Conservation (phyloP, 73 alveolate species). For the Diophrys appendiculata region DNA sequence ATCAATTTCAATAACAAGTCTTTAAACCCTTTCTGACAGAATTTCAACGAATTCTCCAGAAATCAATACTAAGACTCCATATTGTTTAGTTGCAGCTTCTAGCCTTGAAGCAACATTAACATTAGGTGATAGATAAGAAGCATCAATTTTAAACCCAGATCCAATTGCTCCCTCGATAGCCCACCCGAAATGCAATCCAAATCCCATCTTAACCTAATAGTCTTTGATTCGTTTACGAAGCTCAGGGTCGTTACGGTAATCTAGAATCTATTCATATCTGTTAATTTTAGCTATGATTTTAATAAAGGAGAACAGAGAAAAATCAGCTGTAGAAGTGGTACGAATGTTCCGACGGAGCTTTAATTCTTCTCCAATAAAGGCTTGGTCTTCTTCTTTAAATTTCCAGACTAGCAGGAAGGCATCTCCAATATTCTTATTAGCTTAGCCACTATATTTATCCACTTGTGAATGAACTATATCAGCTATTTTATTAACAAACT, state of each 20-base stretch:
- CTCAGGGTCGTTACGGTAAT: constrained; percentile 76
- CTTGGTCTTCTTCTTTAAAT: constrained; percentile 60
- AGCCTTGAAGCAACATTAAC: constrained; percentile 85
- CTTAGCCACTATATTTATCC: constrained; percentile 89
- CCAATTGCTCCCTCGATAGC: constrained; percentile 97
- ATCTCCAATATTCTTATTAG: constrained; percentile 94
- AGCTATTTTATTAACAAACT: constrained; percentile 89
- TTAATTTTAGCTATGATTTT: constrained; percentile 88
- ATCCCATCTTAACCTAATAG: constrained; percentile 84
- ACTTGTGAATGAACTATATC: constrained; percentile 82
- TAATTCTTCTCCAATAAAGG: constrained; percentile 14
- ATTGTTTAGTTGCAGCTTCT: constrained; percentile 73
- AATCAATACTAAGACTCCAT: constrained; percentile 57
- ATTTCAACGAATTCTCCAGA: constrained; percentile 44
- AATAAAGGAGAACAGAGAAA: constrained; percentile 82
- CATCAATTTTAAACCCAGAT: constrained; percentile 91
- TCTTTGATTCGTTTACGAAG: constrained; percentile 50
- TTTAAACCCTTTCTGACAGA: constrained; percentile 55
- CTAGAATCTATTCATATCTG: constrained; percentile 78
- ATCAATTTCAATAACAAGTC: constrained; percentile 74
- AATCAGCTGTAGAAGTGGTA: constrained; percentile 84
- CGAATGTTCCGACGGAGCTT: background rate
- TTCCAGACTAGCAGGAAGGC: constrained; percentile 91
- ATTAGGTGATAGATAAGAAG: constrained; percentile 89
- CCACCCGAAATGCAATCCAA: constrained; percentile 94